phyloP scores from a whole-genome alignment of 257 asterid species.

The Handroanthus guayacan region DNA sequence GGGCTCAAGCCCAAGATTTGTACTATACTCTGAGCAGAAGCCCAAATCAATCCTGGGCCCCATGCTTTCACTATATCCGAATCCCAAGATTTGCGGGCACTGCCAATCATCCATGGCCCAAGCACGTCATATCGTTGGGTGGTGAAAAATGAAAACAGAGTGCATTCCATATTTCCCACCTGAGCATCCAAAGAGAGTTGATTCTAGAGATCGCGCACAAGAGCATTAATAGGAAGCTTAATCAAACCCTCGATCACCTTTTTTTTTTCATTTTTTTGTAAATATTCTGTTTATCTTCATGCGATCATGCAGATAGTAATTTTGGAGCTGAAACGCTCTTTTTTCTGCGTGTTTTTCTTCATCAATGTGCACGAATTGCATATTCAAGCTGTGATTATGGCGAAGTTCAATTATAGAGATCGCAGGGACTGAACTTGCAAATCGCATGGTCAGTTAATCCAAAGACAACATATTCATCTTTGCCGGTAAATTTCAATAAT shows the following conservation, averaged over 20 bases:
- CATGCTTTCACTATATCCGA: too few species aligned
- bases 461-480: not conserved
- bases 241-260: conserved; percentile 16
- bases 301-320: conserved; percentile 7
- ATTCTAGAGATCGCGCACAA: conserved; percentile 30
- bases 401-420: conserved; percentile 9
- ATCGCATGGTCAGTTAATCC: not conserved
- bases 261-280: not conserved
- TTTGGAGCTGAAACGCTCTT: not conserved
- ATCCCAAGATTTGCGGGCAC: too few species aligned
- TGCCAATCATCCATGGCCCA: not conserved
- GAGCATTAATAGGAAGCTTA: not conserved
- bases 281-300: not conserved
- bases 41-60: too few species aligned
- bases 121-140: not conserved
- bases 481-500: conserved; percentile 3
- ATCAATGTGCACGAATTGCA: not conserved
- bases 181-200: not conserved
- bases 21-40: too few species aligned
- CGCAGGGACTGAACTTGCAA: conserved; percentile 12
- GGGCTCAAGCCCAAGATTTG: too few species aligned
- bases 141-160: not conserved
- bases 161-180: not conserved
- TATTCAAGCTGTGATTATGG: conserved; percentile 10
- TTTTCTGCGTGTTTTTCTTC: not conserved